These are phyloP conservation scores for Wickerhamiella cacticola DNA, from an alignment of 805 yeast species.

Conservation along the genomic window DNA sequence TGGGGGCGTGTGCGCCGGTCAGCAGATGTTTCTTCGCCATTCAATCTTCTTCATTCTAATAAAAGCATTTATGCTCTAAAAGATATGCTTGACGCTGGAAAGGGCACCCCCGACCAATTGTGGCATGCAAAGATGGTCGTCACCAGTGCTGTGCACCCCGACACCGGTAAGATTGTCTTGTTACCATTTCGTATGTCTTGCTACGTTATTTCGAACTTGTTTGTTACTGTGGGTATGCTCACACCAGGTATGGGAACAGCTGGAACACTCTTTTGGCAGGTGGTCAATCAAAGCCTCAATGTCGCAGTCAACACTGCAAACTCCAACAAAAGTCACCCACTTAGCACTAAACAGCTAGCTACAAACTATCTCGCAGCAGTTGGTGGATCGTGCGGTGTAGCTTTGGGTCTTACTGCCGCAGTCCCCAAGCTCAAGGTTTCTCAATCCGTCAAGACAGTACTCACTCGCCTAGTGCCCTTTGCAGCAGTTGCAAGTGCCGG, in stretches of 20 bases:
- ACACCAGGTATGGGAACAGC: constrained; percentile 83
- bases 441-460: constrained; percentile 55
- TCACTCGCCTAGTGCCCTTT: constrained; percentile 88
- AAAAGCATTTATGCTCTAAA: constrained; percentile 54
- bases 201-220: constrained; percentile 83
- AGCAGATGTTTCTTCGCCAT: constrained; percentile 84
- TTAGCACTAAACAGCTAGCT: constrained; percentile 63
- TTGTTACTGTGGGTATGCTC: constrained; percentile 95
- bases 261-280: constrained; percentile 95
- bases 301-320: constrained; percentile 96
- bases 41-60: constrained; percentile 63
- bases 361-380: constrained; percentile 82
- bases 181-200: constrained; percentile 96
- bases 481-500: constrained; percentile 99
- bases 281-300: constrained; percentile 91
- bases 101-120: constrained; percentile 66
- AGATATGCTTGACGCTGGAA: constrained; percentile 53
- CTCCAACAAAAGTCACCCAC: constrained; percentile 88
- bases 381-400: constrained; percentile 88
- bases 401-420: constrained; percentile 77
- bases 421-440: constrained; percentile 74
- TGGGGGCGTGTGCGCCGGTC: constrained; percentile 93
- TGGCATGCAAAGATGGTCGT: constrained; percentile 82
- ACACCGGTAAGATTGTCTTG: constrained; percentile 83
- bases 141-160: constrained; percentile 93